These are phyloP conservation scores for Emericellopsis terricola DNA, from an alignment of 495 filamentous ascomycete genomes.

Conservation along the genomic window DNA sequence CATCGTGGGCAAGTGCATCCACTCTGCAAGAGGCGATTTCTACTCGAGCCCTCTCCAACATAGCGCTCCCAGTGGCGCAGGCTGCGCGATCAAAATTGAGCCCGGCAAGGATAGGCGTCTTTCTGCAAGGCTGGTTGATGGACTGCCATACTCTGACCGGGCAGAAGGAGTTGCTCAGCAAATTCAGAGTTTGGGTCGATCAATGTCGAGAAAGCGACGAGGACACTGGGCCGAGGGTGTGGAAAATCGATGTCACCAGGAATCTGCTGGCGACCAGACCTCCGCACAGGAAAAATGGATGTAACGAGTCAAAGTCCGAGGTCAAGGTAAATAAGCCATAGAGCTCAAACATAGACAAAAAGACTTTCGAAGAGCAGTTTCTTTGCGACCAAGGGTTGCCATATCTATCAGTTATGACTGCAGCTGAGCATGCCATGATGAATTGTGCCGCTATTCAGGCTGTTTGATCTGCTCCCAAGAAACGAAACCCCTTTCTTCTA, in stretches of 20 bases:
- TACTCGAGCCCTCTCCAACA: slow-evolving; percentile 4
- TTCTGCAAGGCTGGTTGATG: slow-evolving; percentile 49
- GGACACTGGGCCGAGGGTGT: slow-evolving; percentile 35
- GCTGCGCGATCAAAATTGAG: too few relatives aligned
- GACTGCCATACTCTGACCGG: slow-evolving; percentile 46
- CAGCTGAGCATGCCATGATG: too few relatives aligned
- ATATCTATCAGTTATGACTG: too few relatives aligned
- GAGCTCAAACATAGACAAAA: slow-evolving; percentile 1
- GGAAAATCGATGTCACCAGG: slow-evolving; percentile 42
- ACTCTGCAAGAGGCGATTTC: slow-evolving; percentile 4
- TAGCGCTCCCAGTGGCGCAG: slow-evolving; percentile 14
- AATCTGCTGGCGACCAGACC: slow-evolving; percentile 39
- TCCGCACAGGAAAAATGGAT: background rate
- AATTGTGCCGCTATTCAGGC: background rate
- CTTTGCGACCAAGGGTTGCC: too few relatives aligned
- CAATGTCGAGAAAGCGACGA: slow-evolving; percentile 11
- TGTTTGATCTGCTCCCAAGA: too few relatives aligned
- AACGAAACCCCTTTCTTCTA: too few relatives aligned
- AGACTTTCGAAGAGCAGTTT: background rate
- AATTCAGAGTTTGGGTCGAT: slow-evolving; percentile 37
- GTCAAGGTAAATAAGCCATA: background rate
- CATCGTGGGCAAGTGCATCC: background rate
- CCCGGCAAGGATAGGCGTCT: slow-evolving; percentile 46
- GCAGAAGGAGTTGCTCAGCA: slow-evolving; percentile 44
- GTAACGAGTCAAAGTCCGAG: too few relatives aligned